Evolutionary conservation across 257 asterid genomes (phyloP), one percentile per base, ranked within the genome.

Genomic region (Nicotiana benthamiana): DNA sequence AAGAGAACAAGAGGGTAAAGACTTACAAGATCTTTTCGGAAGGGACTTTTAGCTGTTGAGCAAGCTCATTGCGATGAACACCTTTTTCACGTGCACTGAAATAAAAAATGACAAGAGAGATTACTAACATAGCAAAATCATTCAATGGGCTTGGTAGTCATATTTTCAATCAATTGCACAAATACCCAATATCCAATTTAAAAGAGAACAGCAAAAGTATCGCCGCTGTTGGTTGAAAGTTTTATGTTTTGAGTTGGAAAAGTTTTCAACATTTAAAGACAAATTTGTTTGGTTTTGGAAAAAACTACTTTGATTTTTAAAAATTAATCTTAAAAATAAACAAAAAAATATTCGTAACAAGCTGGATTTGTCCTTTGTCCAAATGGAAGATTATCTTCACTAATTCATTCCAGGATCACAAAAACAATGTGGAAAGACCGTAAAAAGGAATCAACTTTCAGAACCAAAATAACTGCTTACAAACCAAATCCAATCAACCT

Each of bases 1-100:
- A 17, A 68, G 48, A 20, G 61, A 43, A 15, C 60, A 34, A 56
- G 52, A 79, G 34, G 82, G 15, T 85, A 67, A 85, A 70, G 89
- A 80, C 76, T 24, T 86, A 93, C 99, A 70, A 60, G 75, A 92
- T 87, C 85, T 87, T 87, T 6, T 79, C 85, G 40, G 85, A 82
- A 20, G 98, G 92, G 64, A 91, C 7, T 36, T 87, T 89, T 60
- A 93, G 90, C 48, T 87, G 87, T 61, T 83, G 86, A 27, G 83
- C 88, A 80, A 93, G 86, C 76, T 92, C 94, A 80, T 80, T 70
- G 46, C 91, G 90, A 82, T 91, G 95, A 46, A 89, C 88, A 74
- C 99, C 99, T 46, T 80, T 86, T 36, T 85, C 94, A 34, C 80
- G 70, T 75, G 75, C 79, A 53, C 99, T 95, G 95, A 80, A 87